Evolutionary conservation across 495 filamentous ascomycete species (phyloP), one percentile per base, ranked within the genome.

Genomic region (Penicillium macrosclerotiorum): DNA sequence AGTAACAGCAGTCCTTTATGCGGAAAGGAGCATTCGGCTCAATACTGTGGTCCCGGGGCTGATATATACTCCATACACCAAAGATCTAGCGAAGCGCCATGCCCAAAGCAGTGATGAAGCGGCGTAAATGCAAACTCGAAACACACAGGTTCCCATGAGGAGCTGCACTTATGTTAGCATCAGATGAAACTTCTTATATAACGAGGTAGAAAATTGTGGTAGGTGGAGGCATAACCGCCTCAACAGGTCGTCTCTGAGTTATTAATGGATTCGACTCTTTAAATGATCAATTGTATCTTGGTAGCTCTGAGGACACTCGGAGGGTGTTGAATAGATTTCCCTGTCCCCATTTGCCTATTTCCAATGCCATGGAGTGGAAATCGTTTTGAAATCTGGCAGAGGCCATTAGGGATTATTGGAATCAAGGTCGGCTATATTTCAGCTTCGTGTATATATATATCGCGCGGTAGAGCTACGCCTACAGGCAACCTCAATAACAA

Each of bases 31-130:
- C 0, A 67, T 80, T 3, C 46, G 78, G 16, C 42, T 82, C 51
- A 81, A 80, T 52, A 77, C 69, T 0, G 68, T 82, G 8, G 73
- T 78, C 8, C 76, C 77, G 0, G 79, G 79, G 4, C 51, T 77
- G 40, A 76, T 73, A 22, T 60, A 70, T 41, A 77, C 74, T 6
- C 74, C 73, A 1, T 63, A 73, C 18, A 69, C 72, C 12, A 57
- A 54, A 16, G 57, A 60, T n/a, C 31, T 77, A 35, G 68, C 67
- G 4, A 59, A 70, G 43, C 64, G 74, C 43, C 74, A 72, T 60
- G 61, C 61, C 1, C 49, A 53, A 1, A 67, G 56, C 1, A 64
- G 53, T 0, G 60, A 69, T 45, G 61, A 64, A 33, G 63, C 65
- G 26, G 60, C 44, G 5, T 71, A 62, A 41, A 59, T 60, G 50